Base-by-base conservation (phyloP, 768 basidiomycete genomes). In the Gymnopilus dilepis region DNA sequence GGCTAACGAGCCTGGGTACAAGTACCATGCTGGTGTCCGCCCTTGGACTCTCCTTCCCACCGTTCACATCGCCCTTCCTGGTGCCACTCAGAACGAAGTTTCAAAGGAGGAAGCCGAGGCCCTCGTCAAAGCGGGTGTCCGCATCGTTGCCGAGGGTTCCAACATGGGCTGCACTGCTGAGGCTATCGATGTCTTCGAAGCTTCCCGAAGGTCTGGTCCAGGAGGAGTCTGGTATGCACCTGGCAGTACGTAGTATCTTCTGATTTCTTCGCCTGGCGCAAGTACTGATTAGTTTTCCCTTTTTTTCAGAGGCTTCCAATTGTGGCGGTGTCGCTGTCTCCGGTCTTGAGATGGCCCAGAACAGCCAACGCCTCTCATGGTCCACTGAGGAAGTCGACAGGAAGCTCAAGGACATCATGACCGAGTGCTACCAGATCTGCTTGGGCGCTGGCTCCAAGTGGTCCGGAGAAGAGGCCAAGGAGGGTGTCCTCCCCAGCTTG, bases 291-390 rank as follows among this genome's bases (percentile, higher is more conserved):
- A 45, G 67, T 26, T 12, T 42, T 56, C 53, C 19, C 50, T 50
- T 60, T 47, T 30, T 58, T 24, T 1, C 66, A 79, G 77, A 83
- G 76, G 82, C 82, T 6, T 80, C 82, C 72, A 87, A 89, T 77
- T 84, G 82, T 66, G 90, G 90, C 74, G 90, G 90, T 76, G 90
- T 92, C 57, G 89, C 88, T 40, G 88, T 90, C 22, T 90, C 87
- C 8, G 88, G 88, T 65, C 84, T 91, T 64, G 90, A 91, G 79
- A 90, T 91, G 89, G 86, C 87, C 2, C 89, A 91, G 77, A 91
- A 92, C 80, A 88, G 86, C 69, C 82, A 85, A 70, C 78, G 86
- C 34, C 81, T 86, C 47, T 78, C 81, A 43, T 91, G 89, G 89
- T 76, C 84, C 3, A 77, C 80, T 58, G 74, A 79, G 62, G 85